Percentiles rank a stretch among this genome's conserved stretches.
Conservation (phyloP, 352 stramenopile genomes). For the Bremia lactucae region DNA sequence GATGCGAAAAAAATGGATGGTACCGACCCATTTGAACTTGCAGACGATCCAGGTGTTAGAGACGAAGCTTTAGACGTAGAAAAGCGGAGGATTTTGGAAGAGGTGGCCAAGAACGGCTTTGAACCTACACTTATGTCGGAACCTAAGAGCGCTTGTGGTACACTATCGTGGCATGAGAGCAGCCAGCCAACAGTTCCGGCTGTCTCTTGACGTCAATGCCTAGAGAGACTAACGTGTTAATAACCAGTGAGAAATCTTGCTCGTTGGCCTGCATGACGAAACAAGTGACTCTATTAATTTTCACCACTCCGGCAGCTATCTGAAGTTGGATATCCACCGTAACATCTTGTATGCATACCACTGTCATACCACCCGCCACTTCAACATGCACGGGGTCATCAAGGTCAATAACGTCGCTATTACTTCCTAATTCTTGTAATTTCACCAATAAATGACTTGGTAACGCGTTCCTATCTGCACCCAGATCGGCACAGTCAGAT, state of each 20-base stretch:
- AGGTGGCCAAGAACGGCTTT: too few species aligned
- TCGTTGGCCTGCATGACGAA: constrained; percentile 2
- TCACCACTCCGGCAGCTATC: neutral
- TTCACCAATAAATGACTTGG: neutral
- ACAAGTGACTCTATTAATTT: constrained; percentile 2
- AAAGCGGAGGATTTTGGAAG: neutral
- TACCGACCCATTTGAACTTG: neutral
- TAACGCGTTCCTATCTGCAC: neutral
- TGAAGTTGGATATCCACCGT: constrained; percentile 3
- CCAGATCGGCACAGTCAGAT: neutral
- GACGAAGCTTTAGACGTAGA: neutral
- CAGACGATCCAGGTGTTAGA: too few species aligned
- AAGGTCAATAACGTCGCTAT: too few species aligned
- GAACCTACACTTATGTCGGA: neutral
- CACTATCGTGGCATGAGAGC: too few species aligned
- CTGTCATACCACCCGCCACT: neutral
- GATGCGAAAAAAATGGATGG: neutral
- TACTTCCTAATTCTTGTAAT: too few species aligned
- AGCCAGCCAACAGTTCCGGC: neutral
- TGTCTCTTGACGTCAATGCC: neutral
- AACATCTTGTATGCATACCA: neutral
- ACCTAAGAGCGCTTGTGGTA: too few species aligned
- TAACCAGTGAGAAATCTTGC: neutral
- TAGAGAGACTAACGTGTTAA: constrained; percentile 3
- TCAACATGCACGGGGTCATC: neutral